Evolutionary conservation across 140 eudicot species (phyloP).

Genomic region (Stevia rebaudiana): DNA sequence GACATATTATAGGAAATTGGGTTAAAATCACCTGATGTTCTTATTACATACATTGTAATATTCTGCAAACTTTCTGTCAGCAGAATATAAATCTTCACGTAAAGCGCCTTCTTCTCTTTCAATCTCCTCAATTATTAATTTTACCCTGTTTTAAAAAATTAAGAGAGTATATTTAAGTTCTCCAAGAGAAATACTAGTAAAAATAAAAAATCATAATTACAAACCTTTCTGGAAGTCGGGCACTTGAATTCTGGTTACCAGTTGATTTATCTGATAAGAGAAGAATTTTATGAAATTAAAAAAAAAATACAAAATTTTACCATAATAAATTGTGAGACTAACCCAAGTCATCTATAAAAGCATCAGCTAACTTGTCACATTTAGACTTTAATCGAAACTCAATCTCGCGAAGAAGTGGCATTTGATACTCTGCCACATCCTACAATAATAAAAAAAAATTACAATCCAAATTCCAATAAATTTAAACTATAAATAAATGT

Average conservation of each 20-base stretch:
- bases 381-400: constrained; percentile 74
- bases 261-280: constrained; percentile 52
- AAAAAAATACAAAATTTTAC: not conserved
- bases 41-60: constrained; percentile 67
- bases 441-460: constrained; percentile 22
- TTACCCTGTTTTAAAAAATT: constrained; percentile 58
- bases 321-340: constrained; percentile 25
- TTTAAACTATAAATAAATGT: not conserved
- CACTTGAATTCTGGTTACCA: constrained; percentile 57
- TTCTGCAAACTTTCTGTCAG: constrained; percentile 91
- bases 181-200: not conserved
- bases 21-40: not conserved
- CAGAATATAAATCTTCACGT: constrained; percentile 91
- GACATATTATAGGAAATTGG: not conserved
- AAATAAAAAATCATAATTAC: not conserved
- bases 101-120: constrained; percentile 92
- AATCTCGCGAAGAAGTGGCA: constrained; percentile 80
- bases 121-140: constrained; percentile 85
- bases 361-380: constrained; percentile 83
- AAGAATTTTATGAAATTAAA: not conserved
- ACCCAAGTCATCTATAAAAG: constrained; percentile 77
- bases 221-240: constrained; percentile 97
- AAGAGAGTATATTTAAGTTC: not conserved
- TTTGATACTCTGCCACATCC: constrained; percentile 88
- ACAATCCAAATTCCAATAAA: not conserved